Percentiles rank a stretch among this genome's conserved stretches.
These are phyloP conservation scores for Apiospora pterosperma DNA, from an alignment of 2,329 filamentous ascomycete species.

Conservation along the genomic window DNA sequence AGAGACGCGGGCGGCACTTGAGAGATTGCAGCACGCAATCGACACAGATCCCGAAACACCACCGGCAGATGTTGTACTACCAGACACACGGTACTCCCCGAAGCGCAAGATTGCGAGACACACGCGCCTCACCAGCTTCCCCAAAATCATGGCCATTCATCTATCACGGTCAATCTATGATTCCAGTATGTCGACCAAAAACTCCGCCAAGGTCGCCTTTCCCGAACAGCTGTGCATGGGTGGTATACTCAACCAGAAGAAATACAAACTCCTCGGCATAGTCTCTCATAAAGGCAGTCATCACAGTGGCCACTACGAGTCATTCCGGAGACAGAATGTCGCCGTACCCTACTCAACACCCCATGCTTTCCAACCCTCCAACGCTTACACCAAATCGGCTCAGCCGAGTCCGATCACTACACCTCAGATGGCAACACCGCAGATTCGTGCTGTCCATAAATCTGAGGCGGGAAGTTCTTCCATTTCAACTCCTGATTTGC, in stretches of 20 bases:
- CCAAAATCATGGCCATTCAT: slow-evolving; percentile 87
- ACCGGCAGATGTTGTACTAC: slow-evolving; percentile 69
- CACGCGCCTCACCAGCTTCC: slow-evolving; percentile 82
- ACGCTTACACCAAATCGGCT: slow-evolving; percentile 65
- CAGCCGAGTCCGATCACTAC: slow-evolving; percentile 34
- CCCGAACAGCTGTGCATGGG: slow-evolving; percentile 84
- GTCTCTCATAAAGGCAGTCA: slow-evolving; percentile 96
- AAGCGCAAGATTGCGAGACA: slow-evolving; percentile 83
- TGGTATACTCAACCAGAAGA: slow-evolving; percentile 70
- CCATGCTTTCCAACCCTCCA: slow-evolving; percentile 72
- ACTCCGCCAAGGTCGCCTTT: slow-evolving; percentile 89
- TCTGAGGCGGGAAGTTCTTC: slow-evolving; percentile 37
- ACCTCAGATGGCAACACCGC: slow-evolving; percentile 41
- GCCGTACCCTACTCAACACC: slow-evolving; percentile 79
- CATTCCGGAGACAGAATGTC: slow-evolving; percentile 82
- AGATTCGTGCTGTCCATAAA: slow-evolving; percentile 33
- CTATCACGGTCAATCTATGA: slow-evolving; percentile 93
- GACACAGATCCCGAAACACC: slow-evolving; percentile 77
- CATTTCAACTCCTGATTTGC: slow-evolving; percentile 45
- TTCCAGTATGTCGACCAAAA: slow-evolving; percentile 76
- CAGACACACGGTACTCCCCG: slow-evolving; percentile 70
- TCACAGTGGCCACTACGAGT: slow-evolving; percentile 95
- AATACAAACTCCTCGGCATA: slow-evolving; percentile 80
- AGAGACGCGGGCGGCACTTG: slow-evolving; percentile 55
- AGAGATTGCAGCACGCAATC: slow-evolving; percentile 66